A percentile compares a stretch with the other conserved stretches of the same genome.
Conservation (phyloP, 2,329 filamentous ascomycete genomes). For the Phaeophleospora eucalypticola region DNA sequence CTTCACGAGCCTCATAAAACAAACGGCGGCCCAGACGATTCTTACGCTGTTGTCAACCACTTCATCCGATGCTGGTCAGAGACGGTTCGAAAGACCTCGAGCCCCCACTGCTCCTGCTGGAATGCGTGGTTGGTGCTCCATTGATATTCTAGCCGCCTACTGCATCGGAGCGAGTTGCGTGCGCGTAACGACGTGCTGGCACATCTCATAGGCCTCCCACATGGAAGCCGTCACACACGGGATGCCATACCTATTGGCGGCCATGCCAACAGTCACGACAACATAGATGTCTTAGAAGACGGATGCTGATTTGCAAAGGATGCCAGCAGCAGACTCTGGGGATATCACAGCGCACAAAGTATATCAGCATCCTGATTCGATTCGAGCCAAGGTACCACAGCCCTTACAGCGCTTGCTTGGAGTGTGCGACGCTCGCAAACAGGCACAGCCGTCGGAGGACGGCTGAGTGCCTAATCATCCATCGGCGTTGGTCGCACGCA, state of each 20-base stretch:
- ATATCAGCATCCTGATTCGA: neutral
- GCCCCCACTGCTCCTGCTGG: too few species aligned
- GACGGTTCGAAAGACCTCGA: too few species aligned
- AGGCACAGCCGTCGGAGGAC: slow-evolving; percentile 16
- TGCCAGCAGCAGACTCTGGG: too few species aligned
- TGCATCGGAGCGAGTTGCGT: neutral
- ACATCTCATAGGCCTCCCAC: neutral
- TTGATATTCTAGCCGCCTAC: neutral
- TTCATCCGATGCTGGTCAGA: too few species aligned
- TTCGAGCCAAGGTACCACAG: slow-evolving; percentile 8
- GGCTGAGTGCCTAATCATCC: neutral
- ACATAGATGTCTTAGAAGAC: neutral
- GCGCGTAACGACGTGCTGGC: slow-evolving; percentile 1
- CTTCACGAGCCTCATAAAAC: neutral
- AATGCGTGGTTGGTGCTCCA: too few species aligned
- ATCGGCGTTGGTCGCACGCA: slow-evolving; percentile 9
- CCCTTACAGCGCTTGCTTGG: slow-evolving; percentile 1
- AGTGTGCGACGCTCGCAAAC: slow-evolving; percentile 14
- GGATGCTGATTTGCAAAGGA: neutral
- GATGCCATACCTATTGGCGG: neutral
- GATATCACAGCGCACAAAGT: too few species aligned
- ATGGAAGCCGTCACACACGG: slow-evolving; percentile 7
- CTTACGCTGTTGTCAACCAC: too few species aligned
- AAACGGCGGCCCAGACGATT: neutral
- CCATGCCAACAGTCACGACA: neutral